Conservation (phyloP, 1,284 basidiomycete species). For the Ustilago nuda region DNA sequence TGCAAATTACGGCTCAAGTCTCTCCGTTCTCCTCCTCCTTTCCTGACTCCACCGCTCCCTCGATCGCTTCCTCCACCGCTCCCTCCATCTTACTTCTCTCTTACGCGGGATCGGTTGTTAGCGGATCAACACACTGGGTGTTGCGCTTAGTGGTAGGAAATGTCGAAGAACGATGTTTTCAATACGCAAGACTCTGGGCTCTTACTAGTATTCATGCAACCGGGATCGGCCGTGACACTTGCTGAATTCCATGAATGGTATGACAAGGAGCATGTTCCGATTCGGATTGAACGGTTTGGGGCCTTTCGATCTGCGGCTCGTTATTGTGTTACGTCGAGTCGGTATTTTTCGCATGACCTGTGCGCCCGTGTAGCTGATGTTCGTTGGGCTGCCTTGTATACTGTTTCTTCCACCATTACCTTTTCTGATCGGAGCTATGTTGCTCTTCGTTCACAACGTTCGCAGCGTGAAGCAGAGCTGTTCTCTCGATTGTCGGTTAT, state of each 20-base stretch:
- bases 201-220: slow-evolving; percentile 64
- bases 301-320: slow-evolving; percentile 34
- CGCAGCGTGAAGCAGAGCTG: slow-evolving; percentile 68
- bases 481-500: slow-evolving; percentile 66
- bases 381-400: slow-evolving; percentile 68
- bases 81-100: too few species aligned
- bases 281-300: slow-evolving; percentile 56
- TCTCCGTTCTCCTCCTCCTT: too few species aligned
- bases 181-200: slow-evolving; percentile 54
- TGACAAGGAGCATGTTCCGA: slow-evolving; percentile 70
- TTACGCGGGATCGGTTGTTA: too few species aligned
- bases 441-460: slow-evolving; percentile 54
- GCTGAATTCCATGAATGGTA: slow-evolving; percentile 70
- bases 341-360: not conserved
- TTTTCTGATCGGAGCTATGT: slow-evolving; percentile 67
- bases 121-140: too few species aligned
- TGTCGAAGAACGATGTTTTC: slow-evolving; percentile 13
- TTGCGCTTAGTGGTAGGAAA: too few species aligned
- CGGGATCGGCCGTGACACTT: slow-evolving; percentile 55
- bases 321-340: slow-evolving; percentile 17
- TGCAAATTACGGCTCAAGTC: too few species aligned
- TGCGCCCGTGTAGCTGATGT: slow-evolving; percentile 14
- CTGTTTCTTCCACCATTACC: slow-evolving; percentile 62
- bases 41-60: too few species aligned
- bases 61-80: too few species aligned